Evolutionary conservation across 192 early-diverging fungal genomes (phyloP), one percentile per base, ranked within the genome.

Genomic region (Mortierella hygrophila): DNA sequence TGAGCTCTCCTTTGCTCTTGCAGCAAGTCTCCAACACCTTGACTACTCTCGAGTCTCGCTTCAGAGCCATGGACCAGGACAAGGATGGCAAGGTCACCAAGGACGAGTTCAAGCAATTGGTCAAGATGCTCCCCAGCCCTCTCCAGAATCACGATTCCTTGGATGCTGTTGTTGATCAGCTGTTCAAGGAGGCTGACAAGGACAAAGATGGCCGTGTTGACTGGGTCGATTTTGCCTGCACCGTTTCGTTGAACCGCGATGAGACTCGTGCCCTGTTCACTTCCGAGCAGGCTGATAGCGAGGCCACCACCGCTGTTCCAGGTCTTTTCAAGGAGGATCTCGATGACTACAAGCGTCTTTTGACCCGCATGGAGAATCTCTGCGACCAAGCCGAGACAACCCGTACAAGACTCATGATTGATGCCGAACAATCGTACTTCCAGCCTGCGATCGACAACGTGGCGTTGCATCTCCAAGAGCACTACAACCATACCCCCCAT

Each of bases 391-490:
- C 97, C 2, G 80, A 87, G 46, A 78, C 87, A 42, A 85, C 86
- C 40, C 87, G 91, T 42, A 96, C 97, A 35, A 91, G 94, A 5
- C 76, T 98, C n/a, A 94, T 97, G 91, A 90, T 99, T 29, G 98
- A 98, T 76, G 98, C 98, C 75, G 98, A 99, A 87, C 96, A 97
- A 87, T 89, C 94, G 13, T 97, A 98, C 84, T 97, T 97, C 88
- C 98, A 98, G 90, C 93, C 95, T 6, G 95, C 96, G n/a, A 96
- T 99, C 83, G 97, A 99, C 91, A 93, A 95, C 72, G 89, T 97
- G 7, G 94, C 94, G 9, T 85, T 96, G 63, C 89, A 90, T 32
- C 83, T 99, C 74, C 91, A 92, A 79, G 84, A 89, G 68, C 89
- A 91, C 78, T 96, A 92, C 90, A 98, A 99, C 91, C 78, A 76